Conservation (phyloP, 805 yeast species). For the Debaryomyces castellii region DNA sequence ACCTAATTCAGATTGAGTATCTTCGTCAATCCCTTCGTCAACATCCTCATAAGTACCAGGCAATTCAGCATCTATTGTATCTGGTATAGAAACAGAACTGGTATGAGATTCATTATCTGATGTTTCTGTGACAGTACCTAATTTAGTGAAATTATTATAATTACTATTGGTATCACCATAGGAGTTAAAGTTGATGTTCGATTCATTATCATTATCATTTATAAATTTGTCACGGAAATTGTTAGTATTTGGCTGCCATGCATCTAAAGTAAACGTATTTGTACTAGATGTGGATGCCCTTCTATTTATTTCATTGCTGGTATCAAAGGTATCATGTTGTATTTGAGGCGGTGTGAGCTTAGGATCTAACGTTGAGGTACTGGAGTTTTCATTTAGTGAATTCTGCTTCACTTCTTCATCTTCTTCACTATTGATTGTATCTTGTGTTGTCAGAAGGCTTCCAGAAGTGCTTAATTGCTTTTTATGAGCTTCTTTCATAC, state of each 20-base stretch:
- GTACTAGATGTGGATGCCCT: slow-evolving; percentile 36
- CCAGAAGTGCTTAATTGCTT: slow-evolving; percentile 1
- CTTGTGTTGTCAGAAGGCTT: background rate
- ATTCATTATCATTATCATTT: slow-evolving; percentile 42
- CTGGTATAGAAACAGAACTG: slow-evolving; percentile 38
- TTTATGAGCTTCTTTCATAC: background rate
- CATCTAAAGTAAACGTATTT: slow-evolving; percentile 45
- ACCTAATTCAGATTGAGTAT: slow-evolving; percentile 5
- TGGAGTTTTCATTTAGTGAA: slow-evolving; percentile 30
- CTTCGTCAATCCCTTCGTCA: slow-evolving; percentile 14
- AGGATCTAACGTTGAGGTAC: slow-evolving; percentile 21
- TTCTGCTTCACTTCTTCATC: background rate
- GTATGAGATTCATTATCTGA: slow-evolving; percentile 18
- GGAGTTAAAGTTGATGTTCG: slow-evolving; percentile 24
- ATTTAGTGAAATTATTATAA: slow-evolving; percentile 34
- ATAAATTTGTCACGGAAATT: slow-evolving; percentile 50
- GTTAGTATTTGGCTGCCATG: slow-evolving; percentile 61
- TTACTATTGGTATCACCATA: slow-evolving; percentile 15
- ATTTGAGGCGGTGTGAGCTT: slow-evolving; percentile 2
- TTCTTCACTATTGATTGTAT: background rate
- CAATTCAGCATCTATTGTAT: slow-evolving; percentile 36
- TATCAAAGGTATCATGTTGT: slow-evolving; percentile 2
- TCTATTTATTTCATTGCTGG: slow-evolving; percentile 17
- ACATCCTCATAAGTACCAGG: slow-evolving; percentile 37
- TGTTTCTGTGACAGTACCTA: slow-evolving; percentile 17